Evolutionary conservation across 345 rosid genomes (phyloP), one percentile per base, ranked within the genome.

Genomic region (Pseudoturritis turrita): DNA sequence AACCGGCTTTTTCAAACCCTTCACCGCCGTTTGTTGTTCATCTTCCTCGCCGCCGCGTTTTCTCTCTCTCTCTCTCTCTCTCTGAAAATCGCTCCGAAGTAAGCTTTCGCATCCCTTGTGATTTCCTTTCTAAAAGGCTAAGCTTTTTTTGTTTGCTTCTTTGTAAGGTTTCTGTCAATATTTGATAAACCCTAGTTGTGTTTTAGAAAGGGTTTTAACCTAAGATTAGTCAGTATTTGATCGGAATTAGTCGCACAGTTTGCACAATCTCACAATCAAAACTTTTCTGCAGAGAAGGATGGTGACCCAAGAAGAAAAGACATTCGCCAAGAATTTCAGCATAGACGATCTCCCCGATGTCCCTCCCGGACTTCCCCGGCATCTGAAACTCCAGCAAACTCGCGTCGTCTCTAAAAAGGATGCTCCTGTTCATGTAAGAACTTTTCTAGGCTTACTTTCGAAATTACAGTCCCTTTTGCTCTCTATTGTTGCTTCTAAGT

Each of bases 281-380:
- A 12, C 6, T 58, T 37, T 6, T 7, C 46, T 37, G 68, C 68
- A 55, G 63, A 69, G 62, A 45, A 56, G 25, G 29, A 70, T 62
- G 80, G 66, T 65, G 51, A 49, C 25, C 15, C 15, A 70, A 65
- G 74, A 45, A 50, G 76, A 65, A n/a, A 66, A 70, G 59, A 14
- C 1, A 33, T 59, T 68, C 39, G 71, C 72, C 4, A 71, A 71
- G 45, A 68, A 72, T 40, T 79, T 82, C 68, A 53, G 74, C 22
- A 76, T 80, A 8, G 66, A 77, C 78, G 83, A 89, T 59, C 78
- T 93, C 69, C 91, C 96, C 4, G 98, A 93, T 71, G 90, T 90
- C 19, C 92, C 94, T 21, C 69, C 79, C 9, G 78, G 80, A 69
- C 84, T 91, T n/a, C 89, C 96, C 12, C 86, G 89, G 0, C 91